Evolutionary conservation across 73 alveolate genomes (phyloP).

Genomic region (Symbiodinium pilosum): DNA sequence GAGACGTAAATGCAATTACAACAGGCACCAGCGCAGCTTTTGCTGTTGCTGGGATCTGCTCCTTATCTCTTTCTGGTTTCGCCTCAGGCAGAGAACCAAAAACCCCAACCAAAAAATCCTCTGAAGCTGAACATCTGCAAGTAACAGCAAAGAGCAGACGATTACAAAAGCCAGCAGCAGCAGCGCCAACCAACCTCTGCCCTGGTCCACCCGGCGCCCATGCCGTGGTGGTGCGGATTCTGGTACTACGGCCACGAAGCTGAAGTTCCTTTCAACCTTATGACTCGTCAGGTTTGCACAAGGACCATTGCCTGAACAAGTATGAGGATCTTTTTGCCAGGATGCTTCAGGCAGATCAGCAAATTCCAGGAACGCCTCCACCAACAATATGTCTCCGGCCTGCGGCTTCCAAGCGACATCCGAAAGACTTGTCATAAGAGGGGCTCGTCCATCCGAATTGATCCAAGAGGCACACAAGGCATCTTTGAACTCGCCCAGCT

Average conservation of each 20-base stretch:
- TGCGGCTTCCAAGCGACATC: background rate
- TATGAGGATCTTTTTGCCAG: background rate
- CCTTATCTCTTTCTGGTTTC: too few relatives aligned
- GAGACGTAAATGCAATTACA: too few relatives aligned
- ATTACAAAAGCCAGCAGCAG: slow-evolving; percentile 42
- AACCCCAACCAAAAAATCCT: slow-evolving; percentile 15
- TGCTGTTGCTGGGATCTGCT: too few relatives aligned
- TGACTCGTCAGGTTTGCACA: background rate
- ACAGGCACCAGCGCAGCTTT: too few relatives aligned
- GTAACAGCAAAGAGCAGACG: slow-evolving; percentile 42
- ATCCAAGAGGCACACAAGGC: slow-evolving; percentile 19
- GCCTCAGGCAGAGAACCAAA: too few relatives aligned
- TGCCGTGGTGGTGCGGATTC: slow-evolving; percentile 77
- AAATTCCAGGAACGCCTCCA: slow-evolving; percentile 70
- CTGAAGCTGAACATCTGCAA: background rate
- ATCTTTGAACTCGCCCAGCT: slow-evolving; percentile 60
- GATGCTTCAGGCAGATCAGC: slow-evolving; percentile 68
- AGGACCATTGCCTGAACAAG: background rate
- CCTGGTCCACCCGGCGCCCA: slow-evolving; percentile 57
- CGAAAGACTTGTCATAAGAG: too few relatives aligned
- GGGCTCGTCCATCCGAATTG: too few relatives aligned
- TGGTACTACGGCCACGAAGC: slow-evolving; percentile 70
- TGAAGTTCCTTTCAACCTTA: slow-evolving; percentile 45
- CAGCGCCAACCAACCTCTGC: slow-evolving; percentile 71
- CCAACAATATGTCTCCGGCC: slow-evolving; percentile 75